These are phyloP conservation scores for Coccomyxa sp. DNA, from an alignment of 139 green algal genomes.

Conservation along the genomic window DNA sequence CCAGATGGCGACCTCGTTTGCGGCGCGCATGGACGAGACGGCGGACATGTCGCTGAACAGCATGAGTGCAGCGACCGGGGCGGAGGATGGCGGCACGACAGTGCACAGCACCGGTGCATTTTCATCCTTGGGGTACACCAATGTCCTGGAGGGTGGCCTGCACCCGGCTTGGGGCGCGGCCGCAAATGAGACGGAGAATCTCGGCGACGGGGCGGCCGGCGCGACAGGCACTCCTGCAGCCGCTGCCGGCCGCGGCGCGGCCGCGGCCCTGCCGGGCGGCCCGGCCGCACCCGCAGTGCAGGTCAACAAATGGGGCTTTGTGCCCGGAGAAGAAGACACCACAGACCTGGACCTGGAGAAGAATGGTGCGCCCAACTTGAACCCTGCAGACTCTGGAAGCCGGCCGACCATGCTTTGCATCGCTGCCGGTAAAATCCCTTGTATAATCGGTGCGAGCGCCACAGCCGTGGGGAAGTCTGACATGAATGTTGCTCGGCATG, in stretches of 20 bases:
- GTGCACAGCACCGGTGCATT: background rate
- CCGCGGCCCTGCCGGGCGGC: too few species aligned
- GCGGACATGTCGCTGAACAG: background rate
- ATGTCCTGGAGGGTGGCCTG: conserved; percentile 4
- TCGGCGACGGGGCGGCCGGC: background rate
- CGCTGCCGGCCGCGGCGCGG: background rate
- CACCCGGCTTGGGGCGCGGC: conserved; percentile 9
- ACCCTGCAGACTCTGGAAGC: background rate
- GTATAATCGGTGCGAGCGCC: too few species aligned
- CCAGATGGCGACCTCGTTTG: too few species aligned
- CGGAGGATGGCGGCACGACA: background rate
- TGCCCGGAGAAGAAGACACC: conserved; percentile 61
- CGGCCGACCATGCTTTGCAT: background rate
- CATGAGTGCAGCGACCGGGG: background rate
- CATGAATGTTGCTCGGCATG: too few species aligned
- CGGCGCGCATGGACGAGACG: background rate
- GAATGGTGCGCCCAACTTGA: conserved; percentile 21
- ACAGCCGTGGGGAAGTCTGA: too few species aligned
- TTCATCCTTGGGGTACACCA: conserved; percentile 1
- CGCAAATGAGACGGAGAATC: background rate
- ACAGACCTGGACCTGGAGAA: conserved; percentile 51
- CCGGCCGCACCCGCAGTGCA: conserved; percentile 3
- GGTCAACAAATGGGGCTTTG: conserved; percentile 75
- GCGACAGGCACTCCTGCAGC: background rate
- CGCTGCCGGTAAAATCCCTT: too few species aligned